A percentile compares a stretch with the other conserved stretches of the same genome.
Evolutionary conservation across 2,329 filamentous ascomycete genomes (phyloP).

Genomic region (Incumbomyces lentus): DNA sequence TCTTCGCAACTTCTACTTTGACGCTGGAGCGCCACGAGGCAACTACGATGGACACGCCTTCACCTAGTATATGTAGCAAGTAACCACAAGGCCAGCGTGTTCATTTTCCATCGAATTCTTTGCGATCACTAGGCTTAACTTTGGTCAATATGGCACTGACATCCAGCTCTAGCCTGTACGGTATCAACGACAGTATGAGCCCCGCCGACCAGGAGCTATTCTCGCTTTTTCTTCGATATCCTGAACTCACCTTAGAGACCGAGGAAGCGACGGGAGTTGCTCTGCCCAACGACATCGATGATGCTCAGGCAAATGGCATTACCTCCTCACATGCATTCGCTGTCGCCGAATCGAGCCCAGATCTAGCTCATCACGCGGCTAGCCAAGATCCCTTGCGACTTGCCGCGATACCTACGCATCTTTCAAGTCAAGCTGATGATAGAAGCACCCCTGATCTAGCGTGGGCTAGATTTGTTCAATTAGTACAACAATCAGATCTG

Average conservation of each 20-base stretch:
- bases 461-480: background rate
- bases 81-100: background rate
- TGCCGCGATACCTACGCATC: background rate
- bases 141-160: background rate
- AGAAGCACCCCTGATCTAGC: background rate
- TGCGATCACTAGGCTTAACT: background rate
- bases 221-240: conserved; percentile 13
- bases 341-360: background rate
- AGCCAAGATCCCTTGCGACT: background rate
- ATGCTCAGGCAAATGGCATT: background rate
- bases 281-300: background rate
- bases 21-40: too few relatives aligned
- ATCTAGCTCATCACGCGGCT: background rate
- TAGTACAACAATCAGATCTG: background rate
- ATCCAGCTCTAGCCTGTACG: background rate
- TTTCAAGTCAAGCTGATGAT: background rate
- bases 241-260: conserved; percentile 17
- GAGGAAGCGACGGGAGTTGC: background rate
- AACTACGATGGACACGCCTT: too few relatives aligned
- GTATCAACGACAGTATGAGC: background rate
- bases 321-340: background rate
- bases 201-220: conserved; percentile 1
- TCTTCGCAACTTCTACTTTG: background rate
- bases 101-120: background rate
- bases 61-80: background rate